Base-by-base conservation (phyloP, 768 basidiomycete species). In the Lentinula lateritia region DNA sequence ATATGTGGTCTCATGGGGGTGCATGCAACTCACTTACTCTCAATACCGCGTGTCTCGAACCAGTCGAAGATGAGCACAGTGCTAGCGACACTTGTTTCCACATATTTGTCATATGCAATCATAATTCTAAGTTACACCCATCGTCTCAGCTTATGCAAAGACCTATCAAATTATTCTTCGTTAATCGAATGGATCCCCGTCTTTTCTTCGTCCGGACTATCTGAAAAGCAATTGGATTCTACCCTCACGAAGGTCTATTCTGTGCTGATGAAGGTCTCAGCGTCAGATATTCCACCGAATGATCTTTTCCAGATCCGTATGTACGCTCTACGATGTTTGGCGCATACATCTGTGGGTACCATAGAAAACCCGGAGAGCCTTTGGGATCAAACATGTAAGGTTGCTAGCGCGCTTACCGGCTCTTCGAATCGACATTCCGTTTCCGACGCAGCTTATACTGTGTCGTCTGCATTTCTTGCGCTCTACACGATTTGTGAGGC, bases 381-480 rank as follows among this genome's bases (percentile, higher is more conserved):
- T 69, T 91, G 90, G 90, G 85, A 88, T 52, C 91, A 92, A 66
- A 77, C 70, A 32, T 76, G 76, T 61, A 85, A 81, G 64, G 83
- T 77, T 67, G 76, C 77, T 20, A 75, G 69, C 13, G 70, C 77
- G n/a, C 82, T 80, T 58, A 73, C 79, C 38, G 80, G 78, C 52
- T 67, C 68, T 52, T 43, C 61, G 12, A 65, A 61, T 9, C 65
- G 62, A 0, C 72, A 57, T 45, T 52, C 41, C 0, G 66, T 62
- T 34, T 67, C 80, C 56, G 70, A 72, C 6, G 72, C 72, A 1
- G 70, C 75, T 0, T 67, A 64, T 34, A 58, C 71, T 1, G 74
- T 89, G 3, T 76, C 83, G 13, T 63, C 70, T 0, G 71, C 76
- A 0, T 84, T 83, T 60, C 72, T 72, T 6, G 74, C 76, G 16